A percentile compares a stretch with the other conserved stretches of the same genome.
These are phyloP conservation scores for Vitis hybrid DNA, from an alignment of 177 flowering plant species.

Conservation along the genomic window DNA sequence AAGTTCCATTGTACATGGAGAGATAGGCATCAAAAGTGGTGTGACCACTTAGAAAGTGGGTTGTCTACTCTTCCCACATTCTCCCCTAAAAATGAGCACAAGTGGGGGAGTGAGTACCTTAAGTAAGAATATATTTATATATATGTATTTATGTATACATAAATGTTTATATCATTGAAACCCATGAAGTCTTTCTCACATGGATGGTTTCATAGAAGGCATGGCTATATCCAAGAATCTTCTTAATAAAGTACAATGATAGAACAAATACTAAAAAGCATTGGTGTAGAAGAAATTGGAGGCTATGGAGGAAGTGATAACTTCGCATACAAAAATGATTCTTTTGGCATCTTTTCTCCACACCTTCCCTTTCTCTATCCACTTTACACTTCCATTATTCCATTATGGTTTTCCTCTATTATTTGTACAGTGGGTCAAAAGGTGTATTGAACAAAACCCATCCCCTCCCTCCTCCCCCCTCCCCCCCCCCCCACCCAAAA, in stretches of 20 bases:
- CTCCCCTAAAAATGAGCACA: neutral
- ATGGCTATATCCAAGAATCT: slow-evolving; percentile 5
- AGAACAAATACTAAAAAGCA: slow-evolving; percentile 5
- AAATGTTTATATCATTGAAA: too few species aligned
- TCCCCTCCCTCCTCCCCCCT: too few species aligned
- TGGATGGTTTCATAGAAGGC: too few species aligned
- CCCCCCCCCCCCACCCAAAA: too few species aligned
- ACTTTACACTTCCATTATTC: neutral
- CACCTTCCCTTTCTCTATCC: slow-evolving; percentile 10
- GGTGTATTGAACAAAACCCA: neutral
- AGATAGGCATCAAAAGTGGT: slow-evolving; percentile 3
- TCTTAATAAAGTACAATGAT: neutral
- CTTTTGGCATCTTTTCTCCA: slow-evolving; percentile 18
- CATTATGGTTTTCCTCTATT: neutral
- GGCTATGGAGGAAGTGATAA: neutral
- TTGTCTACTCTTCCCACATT: slow-evolving; percentile 6
- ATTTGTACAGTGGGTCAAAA: neutral
- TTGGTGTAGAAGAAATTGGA: slow-evolving; percentile 13
- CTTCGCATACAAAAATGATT: neutral
- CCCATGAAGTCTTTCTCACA: too few species aligned
- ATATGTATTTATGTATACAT: too few species aligned
- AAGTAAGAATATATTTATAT: too few species aligned
- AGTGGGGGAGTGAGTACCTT: neutral
- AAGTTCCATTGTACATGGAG: neutral
- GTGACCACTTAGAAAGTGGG: slow-evolving; percentile 14